phyloP scores from a whole-genome alignment of 2,329 filamentous ascomycete genomes.

The Colletotrichum tropicicola region DNA sequence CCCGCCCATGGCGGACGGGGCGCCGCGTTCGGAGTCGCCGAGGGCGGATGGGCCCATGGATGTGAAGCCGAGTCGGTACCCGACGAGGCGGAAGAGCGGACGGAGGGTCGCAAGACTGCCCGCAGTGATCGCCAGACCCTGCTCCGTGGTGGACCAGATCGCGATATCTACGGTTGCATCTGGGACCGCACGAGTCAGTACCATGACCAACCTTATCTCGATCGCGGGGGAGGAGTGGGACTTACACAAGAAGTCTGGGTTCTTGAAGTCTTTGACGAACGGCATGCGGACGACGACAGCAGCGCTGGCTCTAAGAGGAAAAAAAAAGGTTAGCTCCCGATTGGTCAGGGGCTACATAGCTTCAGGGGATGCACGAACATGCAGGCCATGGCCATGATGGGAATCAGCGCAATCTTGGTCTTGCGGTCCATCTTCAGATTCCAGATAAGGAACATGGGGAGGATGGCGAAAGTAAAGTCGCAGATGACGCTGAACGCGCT shows the following conservation, averaged over 20 bases:
- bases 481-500: conserved; percentile 58
- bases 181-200: conserved; percentile 26
- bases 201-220: not conserved
- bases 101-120: conserved; percentile 57
- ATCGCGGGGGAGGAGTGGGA: not conserved
- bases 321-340: not conserved
- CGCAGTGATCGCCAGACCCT: conserved; percentile 58
- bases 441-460: conserved; percentile 64
- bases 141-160: conserved; percentile 59
- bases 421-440: conserved; percentile 62
- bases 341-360: not conserved
- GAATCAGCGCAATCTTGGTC: conserved; percentile 61
- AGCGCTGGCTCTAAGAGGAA: conserved; percentile 47
- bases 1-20: conserved; percentile 20
- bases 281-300: conserved; percentile 52
- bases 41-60: conserved; percentile 22
- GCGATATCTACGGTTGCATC: conserved; percentile 53
- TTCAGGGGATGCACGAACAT: conserved; percentile 48
- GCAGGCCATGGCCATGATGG: conserved; percentile 66
- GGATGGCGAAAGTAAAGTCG: conserved; percentile 61
- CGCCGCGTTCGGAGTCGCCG: conserved; percentile 9
- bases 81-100: conserved; percentile 49
- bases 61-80: conserved; percentile 41
- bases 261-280: conserved; percentile 47
- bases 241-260: conserved; percentile 55